phyloP scores from a whole-genome alignment of 192 early-diverging fungal genomes.

The Backusella luteola region DNA sequence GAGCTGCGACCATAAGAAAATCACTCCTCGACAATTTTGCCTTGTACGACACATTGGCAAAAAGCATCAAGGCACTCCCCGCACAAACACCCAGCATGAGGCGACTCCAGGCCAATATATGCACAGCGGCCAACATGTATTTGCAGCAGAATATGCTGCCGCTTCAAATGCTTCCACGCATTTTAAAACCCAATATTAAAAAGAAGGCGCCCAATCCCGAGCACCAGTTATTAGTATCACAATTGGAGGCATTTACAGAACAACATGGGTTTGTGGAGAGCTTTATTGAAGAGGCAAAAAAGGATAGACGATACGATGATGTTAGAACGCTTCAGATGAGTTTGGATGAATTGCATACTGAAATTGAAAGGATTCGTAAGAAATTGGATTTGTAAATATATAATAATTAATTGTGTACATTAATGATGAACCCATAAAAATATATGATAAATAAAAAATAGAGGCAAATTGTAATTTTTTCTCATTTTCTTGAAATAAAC shows the following conservation, averaged over 20 bases:
- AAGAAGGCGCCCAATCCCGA: background rate
- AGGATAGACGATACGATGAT: conserved; percentile 68
- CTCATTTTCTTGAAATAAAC: too few species aligned
- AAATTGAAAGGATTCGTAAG: conserved; percentile 39
- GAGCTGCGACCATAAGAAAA: conserved; percentile 59
- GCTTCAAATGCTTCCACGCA: conserved; percentile 63
- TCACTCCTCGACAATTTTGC: conserved; percentile 65
- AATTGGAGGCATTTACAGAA: conserved; percentile 63
- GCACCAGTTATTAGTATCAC: conserved; percentile 33
- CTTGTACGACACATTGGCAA: conserved; percentile 57
- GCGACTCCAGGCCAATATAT: conserved; percentile 61
- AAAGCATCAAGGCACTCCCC: conserved; percentile 56
- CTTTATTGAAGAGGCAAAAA: conserved; percentile 63
- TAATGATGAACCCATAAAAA: too few species aligned
- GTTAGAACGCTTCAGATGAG: conserved; percentile 59
- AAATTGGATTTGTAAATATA: background rate
- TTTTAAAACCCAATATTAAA: conserved; percentile 37
- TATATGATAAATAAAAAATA: too few species aligned
- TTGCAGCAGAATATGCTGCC: conserved; percentile 79
- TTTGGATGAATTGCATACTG: conserved; percentile 60
- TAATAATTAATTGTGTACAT: too few species aligned
- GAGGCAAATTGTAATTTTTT: too few species aligned
- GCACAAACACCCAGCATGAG: conserved; percentile 42
- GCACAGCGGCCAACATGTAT: conserved; percentile 64
- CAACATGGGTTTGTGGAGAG: conserved; percentile 60